These are phyloP conservation scores for Magnolia changhungtana DNA, from an alignment of 164 flowering plant genomes.

Conservation along the genomic window DNA sequence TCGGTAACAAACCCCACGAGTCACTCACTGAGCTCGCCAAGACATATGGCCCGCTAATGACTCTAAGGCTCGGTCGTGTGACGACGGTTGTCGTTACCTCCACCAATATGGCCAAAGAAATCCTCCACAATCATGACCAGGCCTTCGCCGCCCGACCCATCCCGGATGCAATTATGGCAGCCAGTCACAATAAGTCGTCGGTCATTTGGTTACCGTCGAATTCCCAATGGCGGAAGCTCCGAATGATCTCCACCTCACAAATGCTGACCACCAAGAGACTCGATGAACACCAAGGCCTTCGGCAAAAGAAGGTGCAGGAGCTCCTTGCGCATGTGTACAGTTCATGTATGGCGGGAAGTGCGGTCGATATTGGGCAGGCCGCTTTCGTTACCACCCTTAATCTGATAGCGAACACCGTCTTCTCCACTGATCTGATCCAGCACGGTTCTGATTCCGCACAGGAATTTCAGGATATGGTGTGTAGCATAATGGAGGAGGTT, in stretches of 20 bases:
- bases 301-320: conserved; percentile 24
- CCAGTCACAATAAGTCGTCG: conserved; percentile 11
- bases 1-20: conserved; percentile 17
- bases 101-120: conserved; percentile 17
- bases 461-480: conserved; percentile 23
- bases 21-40: conserved; percentile 16
- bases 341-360: neutral
- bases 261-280: conserved; percentile 23
- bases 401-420: conserved; percentile 26
- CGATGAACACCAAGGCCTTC: conserved; percentile 15
- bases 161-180: conserved; percentile 15
- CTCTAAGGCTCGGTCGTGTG: conserved; percentile 14
- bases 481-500: conserved; percentile 22
- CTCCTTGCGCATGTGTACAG: conserved; percentile 16
- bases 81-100: conserved; percentile 18
- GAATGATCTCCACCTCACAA: conserved; percentile 24
- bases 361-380: conserved; percentile 26
- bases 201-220: conserved; percentile 22
- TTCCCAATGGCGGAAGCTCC: conserved; percentile 23
- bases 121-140: conserved; percentile 32
- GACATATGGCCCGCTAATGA: conserved; percentile 25
- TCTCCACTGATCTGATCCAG: conserved; percentile 28
- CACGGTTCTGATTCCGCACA: neutral
- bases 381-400: conserved; percentile 32
- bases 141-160: conserved; percentile 20